A percentile compares a stretch with the other conserved stretches of the same genome.
Evolutionary conservation across 2,329 filamentous ascomycete genomes (phyloP).

Genomic region (Pseudocercospora eumusae): DNA sequence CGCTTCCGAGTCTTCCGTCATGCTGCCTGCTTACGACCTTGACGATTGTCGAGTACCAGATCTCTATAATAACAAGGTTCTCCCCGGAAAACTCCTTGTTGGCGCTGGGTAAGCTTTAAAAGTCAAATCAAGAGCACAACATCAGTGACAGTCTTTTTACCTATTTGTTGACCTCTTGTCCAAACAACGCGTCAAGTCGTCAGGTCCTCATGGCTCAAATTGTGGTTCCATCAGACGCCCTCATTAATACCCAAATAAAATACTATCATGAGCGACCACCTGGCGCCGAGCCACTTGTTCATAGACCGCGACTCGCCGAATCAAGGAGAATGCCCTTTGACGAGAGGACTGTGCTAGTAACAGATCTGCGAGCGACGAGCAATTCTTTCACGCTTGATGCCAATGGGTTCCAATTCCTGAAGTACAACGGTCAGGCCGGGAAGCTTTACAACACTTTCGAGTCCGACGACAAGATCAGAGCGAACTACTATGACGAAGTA

Average conservation of each 20-base stretch:
- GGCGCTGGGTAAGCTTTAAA: not conserved
- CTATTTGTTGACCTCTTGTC: not conserved
- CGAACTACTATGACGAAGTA: constrained; percentile 15
- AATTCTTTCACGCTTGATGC: constrained; percentile 12
- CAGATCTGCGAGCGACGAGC: constrained; percentile 9
- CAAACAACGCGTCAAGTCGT: not conserved
- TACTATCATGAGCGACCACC: constrained; percentile 1
- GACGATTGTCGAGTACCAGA: not conserved
- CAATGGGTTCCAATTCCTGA: constrained; percentile 19
- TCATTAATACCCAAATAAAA: not conserved
- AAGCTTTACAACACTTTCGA: constrained; percentile 12
- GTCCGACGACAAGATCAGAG: constrained; percentile 17
- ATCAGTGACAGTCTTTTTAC: not conserved
- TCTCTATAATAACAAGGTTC: not conserved
- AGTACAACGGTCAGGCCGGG: not conserved
- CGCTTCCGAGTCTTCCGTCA: no score
- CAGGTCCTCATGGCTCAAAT: not conserved
- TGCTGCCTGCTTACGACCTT: no score
- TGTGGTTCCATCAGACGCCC: not conserved
- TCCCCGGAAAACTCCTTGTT: not conserved
- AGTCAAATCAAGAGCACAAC: not conserved
- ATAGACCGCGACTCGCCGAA: not conserved
- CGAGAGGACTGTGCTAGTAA: constrained; percentile 3
- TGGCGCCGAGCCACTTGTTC: not conserved
- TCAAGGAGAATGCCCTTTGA: not conserved